These are phyloP conservation scores for Casuarina cunninghamiana DNA, from an alignment of 306 rosid species.

Conservation along the genomic window DNA sequence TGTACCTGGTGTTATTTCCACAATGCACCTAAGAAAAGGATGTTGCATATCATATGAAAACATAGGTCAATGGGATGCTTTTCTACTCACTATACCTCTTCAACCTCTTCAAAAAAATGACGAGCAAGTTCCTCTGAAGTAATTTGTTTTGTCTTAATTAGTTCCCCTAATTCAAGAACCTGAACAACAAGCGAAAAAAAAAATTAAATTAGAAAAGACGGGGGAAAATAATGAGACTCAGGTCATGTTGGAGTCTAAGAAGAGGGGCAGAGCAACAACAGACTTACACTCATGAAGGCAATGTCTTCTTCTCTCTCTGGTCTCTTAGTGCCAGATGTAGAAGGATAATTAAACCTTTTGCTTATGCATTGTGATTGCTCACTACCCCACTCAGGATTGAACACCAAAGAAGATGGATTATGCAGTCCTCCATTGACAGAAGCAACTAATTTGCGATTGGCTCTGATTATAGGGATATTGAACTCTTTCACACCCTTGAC, in stretches of 20 bases:
- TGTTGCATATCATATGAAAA: slow-evolving; percentile 1
- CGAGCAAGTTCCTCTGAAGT: slow-evolving; percentile 67
- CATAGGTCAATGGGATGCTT: slow-evolving; percentile 9
- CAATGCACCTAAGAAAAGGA: slow-evolving; percentile 6
- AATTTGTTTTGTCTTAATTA: slow-evolving; percentile 63
- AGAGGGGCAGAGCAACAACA: background rate
- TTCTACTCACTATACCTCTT: slow-evolving; percentile 46
- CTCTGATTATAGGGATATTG: slow-evolving; percentile 53
- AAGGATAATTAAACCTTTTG: slow-evolving; percentile 52
- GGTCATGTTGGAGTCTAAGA: background rate
- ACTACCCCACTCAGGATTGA: slow-evolving; percentile 56
- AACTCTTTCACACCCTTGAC: slow-evolving; percentile 47
- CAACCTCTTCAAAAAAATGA: slow-evolving; percentile 62
- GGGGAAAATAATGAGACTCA: background rate
- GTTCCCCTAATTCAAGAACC: slow-evolving; percentile 79
- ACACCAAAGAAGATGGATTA: slow-evolving; percentile 57
- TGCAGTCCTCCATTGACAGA: slow-evolving; percentile 62
- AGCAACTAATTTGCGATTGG: slow-evolving; percentile 61
- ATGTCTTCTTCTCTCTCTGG: slow-evolving; percentile 70
- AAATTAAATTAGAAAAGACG: slow-evolving; percentile 9
- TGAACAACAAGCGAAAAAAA: slow-evolving; percentile 19
- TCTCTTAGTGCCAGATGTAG: slow-evolving; percentile 31
- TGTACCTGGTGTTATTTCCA: slow-evolving; percentile 47
- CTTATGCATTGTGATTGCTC: slow-evolving; percentile 15
- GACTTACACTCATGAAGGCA: slow-evolving; percentile 68